Evolutionary conservation across 2,329 filamentous ascomycete genomes (phyloP), one percentile per base, ranked within the genome.

Genomic region (Metarhizium brunneum): DNA sequence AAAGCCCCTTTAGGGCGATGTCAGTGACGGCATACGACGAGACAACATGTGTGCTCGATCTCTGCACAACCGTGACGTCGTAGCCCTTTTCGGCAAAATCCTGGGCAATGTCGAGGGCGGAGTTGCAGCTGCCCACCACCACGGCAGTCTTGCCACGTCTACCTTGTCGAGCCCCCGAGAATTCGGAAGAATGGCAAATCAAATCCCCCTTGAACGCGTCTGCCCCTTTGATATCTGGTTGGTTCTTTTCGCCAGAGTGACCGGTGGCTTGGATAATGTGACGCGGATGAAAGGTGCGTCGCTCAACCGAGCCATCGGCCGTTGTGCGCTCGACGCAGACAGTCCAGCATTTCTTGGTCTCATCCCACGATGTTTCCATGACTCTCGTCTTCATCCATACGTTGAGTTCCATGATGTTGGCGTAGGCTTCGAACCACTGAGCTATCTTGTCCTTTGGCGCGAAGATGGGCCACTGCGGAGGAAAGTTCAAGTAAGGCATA

Each of bases 361-460:
- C 78, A 29, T 82, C 74, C 73, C 78, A 86, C 2, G 69, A 69
- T 0, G 78, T 71, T 0, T 71, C 67, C 1, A 64, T 66, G 0
- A 87, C 61, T 1, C 70, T 75, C 0, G 82, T 82, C 11, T 68
- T 70, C 0, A 74, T 80, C 85, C 85, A 88, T 30, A 87, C 77
- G 58, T 88, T 85, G 45, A 89, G 75, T 61, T 89, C 86, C n/a
- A 88, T 73, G 0, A 82, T 68, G 5, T 72, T 77, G 0, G 79
- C 85, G 60, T 89, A 88, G 0, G 78, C 71, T 60, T 87, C 84
- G 58, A 88, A 83, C 69, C 82, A 89, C 47, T 87, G 82, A 1
- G 76, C 86, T 0, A 88, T 71, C 63, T 88, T 88, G 66, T 88
- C 85, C 64, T 88, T 88, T 5, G 85, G 84, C 0, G 84, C 87